Base-by-base conservation (phyloP, 1,139 yeast species). In the Pichia terricola region DNA sequence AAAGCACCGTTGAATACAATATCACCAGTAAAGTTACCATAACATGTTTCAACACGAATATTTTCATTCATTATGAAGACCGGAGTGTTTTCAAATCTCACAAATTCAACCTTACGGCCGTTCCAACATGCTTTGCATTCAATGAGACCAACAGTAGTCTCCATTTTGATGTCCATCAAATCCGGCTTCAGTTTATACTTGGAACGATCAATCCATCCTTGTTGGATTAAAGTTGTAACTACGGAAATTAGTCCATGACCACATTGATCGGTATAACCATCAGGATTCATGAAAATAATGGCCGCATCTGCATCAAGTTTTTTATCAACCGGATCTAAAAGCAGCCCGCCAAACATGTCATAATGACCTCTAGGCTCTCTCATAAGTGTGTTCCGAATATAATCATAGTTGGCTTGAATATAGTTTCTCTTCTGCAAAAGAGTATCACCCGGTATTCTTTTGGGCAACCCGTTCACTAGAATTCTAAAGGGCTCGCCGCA, bases 351-450 rank as follows among this genome's bases (percentile, higher is more conserved):
- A 47, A 55, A 55, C 59, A 56, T 56, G 40, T 56, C 59, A 33
- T 55, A 51, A 44, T 57, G 61, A 5, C 59, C 61, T 32, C 59
- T 45, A 10, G 61, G 61, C 37, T 56, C 61, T 22, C 51, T 43
- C 56, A 56, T 53, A 34, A 57, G 39, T 2, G 59, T 45, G 3
- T 47, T 46, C 39, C 59, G 36, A 7, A 56, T 51, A 40, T 50
- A 46, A 42, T 57, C 60, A 41, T 56, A 51, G 36, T 53, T 36
- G 26, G 40, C 31, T 34, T 51, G 41, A 11, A 57, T 40, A 40
- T 45, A 53, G 9, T 44, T 39, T 39, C 60, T 42, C 38, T 50
- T 54, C 10, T 56, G 56, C 10, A 56, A 40, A 7, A 57, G 42
- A 1, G 57, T 53, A 6, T 44, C 40, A 11, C 60, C 60, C 26